Conservation (phyloP, 768 basidiomycete genomes). For the Leccinum subgranulosum region DNA sequence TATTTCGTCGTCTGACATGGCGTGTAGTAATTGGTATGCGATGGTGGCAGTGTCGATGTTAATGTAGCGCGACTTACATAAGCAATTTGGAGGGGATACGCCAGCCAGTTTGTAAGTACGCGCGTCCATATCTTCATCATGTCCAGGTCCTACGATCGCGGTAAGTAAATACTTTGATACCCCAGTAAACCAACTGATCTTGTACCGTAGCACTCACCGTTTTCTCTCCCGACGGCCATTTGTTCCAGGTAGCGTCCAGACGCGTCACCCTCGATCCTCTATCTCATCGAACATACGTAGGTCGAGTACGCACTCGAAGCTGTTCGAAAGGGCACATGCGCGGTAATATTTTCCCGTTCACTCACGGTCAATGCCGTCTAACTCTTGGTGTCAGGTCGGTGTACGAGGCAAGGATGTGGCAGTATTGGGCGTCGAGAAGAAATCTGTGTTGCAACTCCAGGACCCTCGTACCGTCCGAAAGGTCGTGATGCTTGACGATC, state of each 20-base stretch:
- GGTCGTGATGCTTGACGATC: constrained; percentile 98
- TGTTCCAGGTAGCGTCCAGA: constrained; percentile 76
- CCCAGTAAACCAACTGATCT: constrained; percentile 1
- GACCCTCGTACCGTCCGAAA: constrained; percentile 97
- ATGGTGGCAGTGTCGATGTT: constrained; percentile 9
- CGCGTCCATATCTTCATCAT: constrained; percentile 51
- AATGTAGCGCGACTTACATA: constrained; percentile 18
- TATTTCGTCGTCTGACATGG: constrained; percentile 28
- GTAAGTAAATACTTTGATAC: constrained; percentile 39
- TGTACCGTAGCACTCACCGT: constrained; percentile 78
- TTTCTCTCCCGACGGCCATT: constrained; percentile 97
- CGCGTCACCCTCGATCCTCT: constrained; percentile 24
- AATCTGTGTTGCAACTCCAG: constrained; percentile 94
- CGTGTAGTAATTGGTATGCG: not conserved
- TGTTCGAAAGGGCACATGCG: constrained; percentile 95
- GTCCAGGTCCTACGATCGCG: constrained; percentile 98
- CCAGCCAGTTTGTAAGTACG: constrained; percentile 35
- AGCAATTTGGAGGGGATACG: constrained; percentile 16
- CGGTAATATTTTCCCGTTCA: constrained; percentile 50
- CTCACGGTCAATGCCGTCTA: not conserved
- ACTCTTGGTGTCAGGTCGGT: constrained; percentile 63
- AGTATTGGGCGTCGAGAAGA: constrained; percentile 98
- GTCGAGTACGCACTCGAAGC: constrained; percentile 99
- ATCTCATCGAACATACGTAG: constrained; percentile 41
- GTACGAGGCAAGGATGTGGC: constrained; percentile 94